Conservation (phyloP, 1,284 basidiomycete species). For the Peniophora sp. region DNA sequence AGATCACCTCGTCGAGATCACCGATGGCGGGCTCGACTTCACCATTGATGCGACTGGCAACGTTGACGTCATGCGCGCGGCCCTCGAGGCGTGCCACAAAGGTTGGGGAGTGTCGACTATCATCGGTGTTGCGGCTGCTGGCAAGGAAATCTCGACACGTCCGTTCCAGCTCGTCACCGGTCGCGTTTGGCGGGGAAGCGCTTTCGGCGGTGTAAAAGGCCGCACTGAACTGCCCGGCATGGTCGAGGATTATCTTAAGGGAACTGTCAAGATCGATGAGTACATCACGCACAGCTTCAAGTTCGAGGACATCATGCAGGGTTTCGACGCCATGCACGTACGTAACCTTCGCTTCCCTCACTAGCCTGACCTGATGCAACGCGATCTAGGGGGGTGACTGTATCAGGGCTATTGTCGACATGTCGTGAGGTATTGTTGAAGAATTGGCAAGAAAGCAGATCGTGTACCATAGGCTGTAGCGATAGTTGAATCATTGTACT, state of each 20-base stretch:
- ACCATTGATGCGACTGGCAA: slow-evolving; percentile 98
- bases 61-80: slow-evolving; percentile 90
- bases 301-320: slow-evolving; percentile 78
- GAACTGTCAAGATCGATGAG: slow-evolving; percentile 79
- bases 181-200: slow-evolving; percentile 90
- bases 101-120: slow-evolving; percentile 97
- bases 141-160: slow-evolving; percentile 93
- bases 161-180: slow-evolving; percentile 91
- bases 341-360: slow-evolving; percentile 24
- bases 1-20: slow-evolving; percentile 86
- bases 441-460: no score
- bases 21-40: slow-evolving; percentile 95
- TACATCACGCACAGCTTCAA: slow-evolving; percentile 80
- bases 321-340: slow-evolving; percentile 95
- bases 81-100: slow-evolving; percentile 97
- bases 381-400: slow-evolving; percentile 71
- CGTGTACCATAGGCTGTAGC: no score
- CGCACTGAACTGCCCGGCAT: slow-evolving; percentile 89
- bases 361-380: not conserved
- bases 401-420: slow-evolving; percentile 86
- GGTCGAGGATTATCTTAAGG: slow-evolving; percentile 74
- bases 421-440: slow-evolving; percentile 30
- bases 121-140: slow-evolving; percentile 94
- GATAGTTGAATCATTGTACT: no score
- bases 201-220: slow-evolving; percentile 98